Evolutionary conservation across 208 protist species (phyloP).

Genomic region (Angomonas deanei): DNA sequence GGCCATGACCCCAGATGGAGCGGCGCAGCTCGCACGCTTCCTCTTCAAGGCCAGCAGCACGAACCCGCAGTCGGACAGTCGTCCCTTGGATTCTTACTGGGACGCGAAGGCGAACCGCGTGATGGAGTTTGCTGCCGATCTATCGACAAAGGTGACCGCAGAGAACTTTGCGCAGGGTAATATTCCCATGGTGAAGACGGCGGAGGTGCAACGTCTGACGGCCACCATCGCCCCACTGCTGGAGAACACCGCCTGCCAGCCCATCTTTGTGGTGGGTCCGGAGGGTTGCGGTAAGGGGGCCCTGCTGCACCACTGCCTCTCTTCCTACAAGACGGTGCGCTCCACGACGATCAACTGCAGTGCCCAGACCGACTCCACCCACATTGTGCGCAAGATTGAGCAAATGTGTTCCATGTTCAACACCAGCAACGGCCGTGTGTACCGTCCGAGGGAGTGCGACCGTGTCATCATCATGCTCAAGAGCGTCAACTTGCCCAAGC

Average conservation of each 20-base stretch:
- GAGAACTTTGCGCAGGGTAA: constrained; percentile 51
- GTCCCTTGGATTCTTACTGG: constrained; percentile 88
- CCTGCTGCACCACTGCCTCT: constrained; percentile 83
- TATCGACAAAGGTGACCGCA: constrained; percentile 37
- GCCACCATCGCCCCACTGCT: constrained; percentile 88
- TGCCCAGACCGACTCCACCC: constrained; percentile 89
- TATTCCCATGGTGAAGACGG: constrained; percentile 80
- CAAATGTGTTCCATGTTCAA: constrained; percentile 87
- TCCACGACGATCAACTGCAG: constrained; percentile 93
- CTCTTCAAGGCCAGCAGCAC: constrained; percentile 82
- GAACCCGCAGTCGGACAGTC: constrained; percentile 56
- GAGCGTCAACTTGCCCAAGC: constrained; percentile 96
- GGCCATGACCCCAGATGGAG: constrained; percentile 37
- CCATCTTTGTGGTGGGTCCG: constrained; percentile 95
- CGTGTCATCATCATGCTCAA: constrained; percentile 93
- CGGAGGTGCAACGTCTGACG: constrained; percentile 88
- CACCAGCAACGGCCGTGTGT: constrained; percentile 85
- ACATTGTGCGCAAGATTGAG: constrained; percentile 95
- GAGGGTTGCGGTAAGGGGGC: constrained; percentile 95
- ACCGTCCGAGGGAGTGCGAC: constrained; percentile 92
- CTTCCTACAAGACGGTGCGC: constrained; percentile 24
- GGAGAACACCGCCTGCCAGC: constrained; percentile 43
- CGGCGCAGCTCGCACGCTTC: constrained; percentile 60
- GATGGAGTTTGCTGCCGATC: constrained; percentile 63
- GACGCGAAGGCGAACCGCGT: constrained; percentile 35